Conservation (phyloP, 495 filamentous ascomycete species). For the Beverwykella pulmonaria region DNA sequence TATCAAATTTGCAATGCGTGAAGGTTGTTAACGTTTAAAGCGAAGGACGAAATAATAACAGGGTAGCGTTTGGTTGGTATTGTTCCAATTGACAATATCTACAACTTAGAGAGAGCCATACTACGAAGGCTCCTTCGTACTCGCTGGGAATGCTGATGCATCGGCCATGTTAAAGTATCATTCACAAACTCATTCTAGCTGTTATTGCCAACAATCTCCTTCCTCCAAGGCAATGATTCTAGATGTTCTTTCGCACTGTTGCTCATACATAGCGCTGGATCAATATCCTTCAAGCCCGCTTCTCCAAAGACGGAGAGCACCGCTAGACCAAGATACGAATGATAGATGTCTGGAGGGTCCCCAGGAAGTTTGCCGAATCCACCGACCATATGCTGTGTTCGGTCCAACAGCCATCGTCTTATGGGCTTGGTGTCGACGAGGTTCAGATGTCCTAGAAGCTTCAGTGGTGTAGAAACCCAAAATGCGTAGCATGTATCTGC, state of each 20-base stretch:
- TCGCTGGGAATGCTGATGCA: too few relatives aligned
- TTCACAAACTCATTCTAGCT: too few relatives aligned
- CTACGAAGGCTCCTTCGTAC: too few relatives aligned
- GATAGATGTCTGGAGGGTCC: constrained; percentile 83
- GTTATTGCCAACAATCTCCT: constrained; percentile 13
- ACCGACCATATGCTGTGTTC: constrained; percentile 88
- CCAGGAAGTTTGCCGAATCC: constrained; percentile 86
- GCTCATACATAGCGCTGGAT: constrained; percentile 50
- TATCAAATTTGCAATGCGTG: too few relatives aligned
- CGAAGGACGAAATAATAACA: too few relatives aligned
- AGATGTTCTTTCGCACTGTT: constrained; percentile 38
- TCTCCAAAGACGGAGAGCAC: constrained; percentile 56
- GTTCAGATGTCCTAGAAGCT: constrained; percentile 67
- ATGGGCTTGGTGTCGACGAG: constrained; percentile 64
- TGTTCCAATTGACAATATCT: background rate
- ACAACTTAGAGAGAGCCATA: too few relatives aligned
- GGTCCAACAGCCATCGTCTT: constrained; percentile 77
- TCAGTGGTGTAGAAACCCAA: constrained; percentile 78
- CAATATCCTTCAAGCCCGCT: constrained; percentile 37
- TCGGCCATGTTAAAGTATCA: too few relatives aligned
- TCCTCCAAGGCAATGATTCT: constrained; percentile 32
- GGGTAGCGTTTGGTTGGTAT: background rate
- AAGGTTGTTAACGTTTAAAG: too few relatives aligned
- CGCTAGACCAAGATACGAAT: constrained; percentile 85
- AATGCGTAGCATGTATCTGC: constrained; percentile 94